phyloP scores from a whole-genome alignment of 257 asterid genomes.

The Petrea volubilis region DNA sequence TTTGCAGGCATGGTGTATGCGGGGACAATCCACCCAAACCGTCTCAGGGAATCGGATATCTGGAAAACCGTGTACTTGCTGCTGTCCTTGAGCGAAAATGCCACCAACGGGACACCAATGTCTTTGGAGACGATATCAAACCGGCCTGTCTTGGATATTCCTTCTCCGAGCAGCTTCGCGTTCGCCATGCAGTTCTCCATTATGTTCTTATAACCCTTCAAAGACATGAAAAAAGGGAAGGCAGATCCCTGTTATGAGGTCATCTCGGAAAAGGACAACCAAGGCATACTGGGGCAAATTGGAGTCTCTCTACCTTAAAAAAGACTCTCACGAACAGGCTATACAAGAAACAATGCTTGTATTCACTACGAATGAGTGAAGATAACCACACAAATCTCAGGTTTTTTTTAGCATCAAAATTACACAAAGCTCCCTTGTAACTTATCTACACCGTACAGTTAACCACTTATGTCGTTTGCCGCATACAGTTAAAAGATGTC shows the following conservation, averaged over 20 bases:
- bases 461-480: too few relatives aligned
- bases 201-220: constrained; percentile 25
- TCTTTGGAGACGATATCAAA: constrained; percentile 54
- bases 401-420: too few relatives aligned
- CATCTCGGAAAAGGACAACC: too few relatives aligned
- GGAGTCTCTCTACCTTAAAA: too few relatives aligned
- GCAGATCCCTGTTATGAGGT: neutral
- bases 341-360: too few relatives aligned
- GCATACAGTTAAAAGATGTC: too few relatives aligned
- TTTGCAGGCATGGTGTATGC: constrained; percentile 65
- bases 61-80: constrained; percentile 48
- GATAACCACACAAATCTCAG: too few relatives aligned
- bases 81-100: constrained; percentile 49
- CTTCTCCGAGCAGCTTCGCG: constrained; percentile 11
- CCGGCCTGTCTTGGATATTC: constrained; percentile 28
- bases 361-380: too few relatives aligned
- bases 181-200: constrained; percentile 27
- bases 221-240: neutral
- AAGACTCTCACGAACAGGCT: too few relatives aligned
- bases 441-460: too few relatives aligned
- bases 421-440: too few relatives aligned
- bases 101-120: constrained; percentile 53
- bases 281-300: too few relatives aligned
- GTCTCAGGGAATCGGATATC: constrained; percentile 47
- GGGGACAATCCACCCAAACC: constrained; percentile 63